Base-by-base conservation (phyloP, 1,284 basidiomycete species). In the Ganoderma sinense region DNA sequence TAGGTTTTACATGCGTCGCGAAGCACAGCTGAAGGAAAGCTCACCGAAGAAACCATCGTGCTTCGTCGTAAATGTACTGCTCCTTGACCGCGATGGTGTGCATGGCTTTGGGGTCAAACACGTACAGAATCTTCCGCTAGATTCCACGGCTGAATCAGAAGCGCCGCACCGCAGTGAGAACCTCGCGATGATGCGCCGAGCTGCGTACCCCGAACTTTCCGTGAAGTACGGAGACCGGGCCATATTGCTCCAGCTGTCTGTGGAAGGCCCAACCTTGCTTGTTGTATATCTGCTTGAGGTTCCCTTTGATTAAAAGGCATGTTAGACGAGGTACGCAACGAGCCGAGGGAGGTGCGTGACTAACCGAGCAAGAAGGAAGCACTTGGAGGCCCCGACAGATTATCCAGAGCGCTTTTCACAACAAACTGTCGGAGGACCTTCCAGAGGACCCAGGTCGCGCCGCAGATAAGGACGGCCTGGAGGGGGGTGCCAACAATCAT, bases 41-140 rank as follows among this genome's bases (percentile, higher is more conserved):
- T 45, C 29, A 73, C 74, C 68, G 67, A 8, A 75, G 67, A 51
- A 64, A 68, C 68, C 67, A 71, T 10, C 65, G 33, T 0, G 73
- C 45, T 56, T 75, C 73, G 23, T 74, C 74, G 23, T 71, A 75
- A 11, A 72, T 62, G 59, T 75, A 66, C 39, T 74, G 73, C 20
- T 75, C 74, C 60, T 75, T 75, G 33, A 75, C 71, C 10, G 69
- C 71, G 16, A 75, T 72, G 33, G 68, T 72, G 13, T 73, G 71
- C 67, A 75, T 69, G 2, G 74, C 73, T 14, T 59, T 61, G 2
- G 74, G 69, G 48, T 75, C 74, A 45, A 72, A 74, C 6, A 71
- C 67, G 33, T 73, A 73, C 29, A 75, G 43, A 20, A 71, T 69
- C 56, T 69, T 75, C 23, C 59, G 62, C 74, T 75, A 18, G 1